These are phyloP conservation scores for Paraphaeosphaeria minitans DNA, from an alignment of 2,329 filamentous ascomycete genomes.

Conservation along the genomic window DNA sequence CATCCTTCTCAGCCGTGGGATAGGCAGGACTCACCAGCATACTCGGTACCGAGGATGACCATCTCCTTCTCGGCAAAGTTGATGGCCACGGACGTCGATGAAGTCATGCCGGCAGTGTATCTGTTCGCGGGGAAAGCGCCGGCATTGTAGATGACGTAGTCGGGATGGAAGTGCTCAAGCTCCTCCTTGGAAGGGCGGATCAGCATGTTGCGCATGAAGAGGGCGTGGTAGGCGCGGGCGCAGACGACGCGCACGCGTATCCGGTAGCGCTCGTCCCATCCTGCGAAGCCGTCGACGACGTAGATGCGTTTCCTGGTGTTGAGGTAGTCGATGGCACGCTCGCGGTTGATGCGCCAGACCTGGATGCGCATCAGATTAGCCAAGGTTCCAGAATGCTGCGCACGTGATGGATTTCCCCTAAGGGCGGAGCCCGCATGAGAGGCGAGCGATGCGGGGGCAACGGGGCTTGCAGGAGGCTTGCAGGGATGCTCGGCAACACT, in stretches of 20 bases:
- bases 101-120: constrained; percentile 98
- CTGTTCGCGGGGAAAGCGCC: constrained; percentile 98
- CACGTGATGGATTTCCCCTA: constrained; percentile 30
- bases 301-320: constrained; percentile 99
- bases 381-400: constrained; percentile 20
- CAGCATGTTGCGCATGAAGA: constrained; percentile 99
- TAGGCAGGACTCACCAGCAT: constrained; percentile 66
- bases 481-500: constrained; percentile 31
- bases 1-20: neutral
- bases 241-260: constrained; percentile 98
- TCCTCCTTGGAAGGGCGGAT: constrained; percentile 91
- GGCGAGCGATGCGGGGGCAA: constrained; percentile 42
- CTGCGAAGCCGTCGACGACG: constrained; percentile 94
- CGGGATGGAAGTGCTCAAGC: constrained; percentile 95
- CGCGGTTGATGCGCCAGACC: constrained; percentile 99
- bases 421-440: constrained; percentile 28
- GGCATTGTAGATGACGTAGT: constrained; percentile 99
- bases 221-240: constrained; percentile 97
- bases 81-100: constrained; percentile 94
- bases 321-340: constrained; percentile 97
- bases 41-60: constrained; percentile 99
- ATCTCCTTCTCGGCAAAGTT: constrained; percentile 99
- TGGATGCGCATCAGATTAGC: constrained; percentile 52
- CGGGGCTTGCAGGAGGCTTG: constrained; percentile 35
- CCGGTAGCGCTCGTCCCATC: constrained; percentile 98